phyloP scores from a whole-genome alignment of 2,329 filamentous ascomycete species.

The Epicoccum nigrum region DNA sequence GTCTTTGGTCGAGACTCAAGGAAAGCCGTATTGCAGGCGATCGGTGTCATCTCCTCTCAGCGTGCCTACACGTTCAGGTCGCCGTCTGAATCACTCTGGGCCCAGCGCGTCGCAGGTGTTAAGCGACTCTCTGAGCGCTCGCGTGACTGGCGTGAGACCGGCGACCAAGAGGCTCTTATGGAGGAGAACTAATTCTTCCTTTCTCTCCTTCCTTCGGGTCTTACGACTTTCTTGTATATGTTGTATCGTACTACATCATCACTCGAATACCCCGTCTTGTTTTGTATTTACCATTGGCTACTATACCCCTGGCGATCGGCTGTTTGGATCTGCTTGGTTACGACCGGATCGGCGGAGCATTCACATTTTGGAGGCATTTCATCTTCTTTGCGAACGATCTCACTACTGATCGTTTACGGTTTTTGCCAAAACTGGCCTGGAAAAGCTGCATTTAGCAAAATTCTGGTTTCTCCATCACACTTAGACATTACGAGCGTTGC shows the following conservation, averaged over 20 bases:
- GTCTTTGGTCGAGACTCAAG: constrained; percentile 92
- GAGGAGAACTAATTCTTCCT: constrained; percentile 52
- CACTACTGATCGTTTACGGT: constrained; percentile 21
- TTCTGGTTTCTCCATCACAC: constrained; percentile 17
- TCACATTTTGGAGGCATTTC: constrained; percentile 14
- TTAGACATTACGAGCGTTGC: constrained; percentile 28
- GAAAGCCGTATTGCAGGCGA: constrained; percentile 94
- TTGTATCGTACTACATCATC: constrained; percentile 22
- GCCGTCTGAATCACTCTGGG: constrained; percentile 88
- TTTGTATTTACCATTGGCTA: constrained; percentile 18
- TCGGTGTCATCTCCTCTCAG: constrained; percentile 95
- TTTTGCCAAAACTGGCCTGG: constrained; percentile 20
- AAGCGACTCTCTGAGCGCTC: constrained; percentile 81
- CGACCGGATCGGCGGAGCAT: constrained; percentile 12
- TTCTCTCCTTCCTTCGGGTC: constrained; percentile 10
- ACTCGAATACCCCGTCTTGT: constrained; percentile 15
- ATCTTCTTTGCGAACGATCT: constrained; percentile 26
- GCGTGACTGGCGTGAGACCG: constrained; percentile 89
- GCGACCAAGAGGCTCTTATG: constrained; percentile 69
- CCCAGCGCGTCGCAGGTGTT: constrained; percentile 78
- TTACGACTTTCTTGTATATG: constrained; percentile 26
- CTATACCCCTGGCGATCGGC: constrained; percentile 22
- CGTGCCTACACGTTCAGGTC: constrained; percentile 92
- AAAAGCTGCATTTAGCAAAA: constrained; percentile 25
- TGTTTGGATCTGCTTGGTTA: constrained; percentile 12